phyloP scores from a whole-genome alignment of 2,329 filamentous ascomycete species.

The Aotearoamyces nothofagi region DNA sequence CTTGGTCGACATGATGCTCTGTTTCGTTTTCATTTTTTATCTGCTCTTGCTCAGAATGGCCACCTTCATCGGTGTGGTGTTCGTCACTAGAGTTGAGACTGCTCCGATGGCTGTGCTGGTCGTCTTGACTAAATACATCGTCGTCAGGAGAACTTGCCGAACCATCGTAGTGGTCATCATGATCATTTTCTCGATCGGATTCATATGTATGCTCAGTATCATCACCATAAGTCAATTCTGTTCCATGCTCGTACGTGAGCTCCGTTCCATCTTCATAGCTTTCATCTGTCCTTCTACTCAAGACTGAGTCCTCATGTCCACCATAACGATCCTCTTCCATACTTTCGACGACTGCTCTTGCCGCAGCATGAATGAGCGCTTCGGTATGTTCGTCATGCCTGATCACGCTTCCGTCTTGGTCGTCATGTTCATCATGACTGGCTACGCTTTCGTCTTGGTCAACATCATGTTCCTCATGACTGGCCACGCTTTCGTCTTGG shows the following conservation, averaged over 20 bases:
- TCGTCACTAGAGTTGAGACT: conserved; percentile 15
- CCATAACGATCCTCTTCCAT: conserved; percentile 24
- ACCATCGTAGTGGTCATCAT: conserved; percentile 18
- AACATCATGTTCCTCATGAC: conserved; percentile 6
- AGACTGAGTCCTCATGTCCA: conserved; percentile 16
- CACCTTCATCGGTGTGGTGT: conserved; percentile 11
- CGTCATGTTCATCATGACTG: not conserved
- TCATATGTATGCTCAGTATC: conserved; percentile 11
- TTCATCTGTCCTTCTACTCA: conserved; percentile 19
- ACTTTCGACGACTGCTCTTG: conserved; percentile 32
- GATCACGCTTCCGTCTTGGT: not conserved
- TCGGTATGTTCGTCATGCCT: conserved; percentile 24
- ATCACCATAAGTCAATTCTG: conserved; percentile 10
- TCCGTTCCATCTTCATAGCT: conserved; percentile 11
- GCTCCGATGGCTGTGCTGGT: conserved; percentile 10
- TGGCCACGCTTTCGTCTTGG: not conserved
- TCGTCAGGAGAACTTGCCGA: conserved; percentile 11
- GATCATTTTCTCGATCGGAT: conserved; percentile 9
- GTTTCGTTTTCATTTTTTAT: not conserved
- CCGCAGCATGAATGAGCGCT: conserved; percentile 36
- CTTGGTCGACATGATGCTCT: conserved; percentile 5
- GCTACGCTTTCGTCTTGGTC: not conserved
- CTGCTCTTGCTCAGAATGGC: not conserved
- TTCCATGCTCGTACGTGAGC: conserved; percentile 13
- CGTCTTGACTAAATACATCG: conserved; percentile 18